These are phyloP conservation scores for Mucor saturninus DNA, from an alignment of 371 early-diverging fungal genomes.

Conservation along the genomic window DNA sequence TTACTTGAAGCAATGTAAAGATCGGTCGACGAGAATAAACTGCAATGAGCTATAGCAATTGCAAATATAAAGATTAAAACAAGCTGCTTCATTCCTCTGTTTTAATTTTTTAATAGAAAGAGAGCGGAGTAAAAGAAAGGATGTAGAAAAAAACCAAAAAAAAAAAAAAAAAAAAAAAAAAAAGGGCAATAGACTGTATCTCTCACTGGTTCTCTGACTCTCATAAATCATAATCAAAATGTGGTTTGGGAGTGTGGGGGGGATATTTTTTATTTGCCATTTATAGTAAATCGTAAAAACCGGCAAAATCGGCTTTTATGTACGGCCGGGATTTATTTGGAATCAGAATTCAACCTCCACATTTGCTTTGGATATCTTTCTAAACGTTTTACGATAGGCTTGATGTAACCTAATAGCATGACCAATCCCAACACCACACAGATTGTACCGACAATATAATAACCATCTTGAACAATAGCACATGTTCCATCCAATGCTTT, in stretches of 20 bases:
- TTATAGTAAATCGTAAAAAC: background rate
- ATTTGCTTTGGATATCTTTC: constrained; percentile 59
- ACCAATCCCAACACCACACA: constrained; percentile 71
- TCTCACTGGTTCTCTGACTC: background rate
- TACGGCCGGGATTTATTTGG: constrained; percentile 3
- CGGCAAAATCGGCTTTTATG: background rate
- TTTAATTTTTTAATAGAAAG: background rate
- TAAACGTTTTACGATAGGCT: constrained; percentile 69
- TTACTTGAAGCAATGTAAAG: constrained; percentile 48
- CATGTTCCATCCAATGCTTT: constrained; percentile 74
- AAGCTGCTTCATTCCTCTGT: constrained; percentile 6
- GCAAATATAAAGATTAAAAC: background rate
- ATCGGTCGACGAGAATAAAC: constrained; percentile 42
- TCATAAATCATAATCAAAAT: background rate
- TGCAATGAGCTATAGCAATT: constrained; percentile 9
- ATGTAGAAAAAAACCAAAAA: background rate
- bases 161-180: background rate
- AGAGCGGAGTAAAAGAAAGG: background rate
- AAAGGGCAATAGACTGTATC: background rate
- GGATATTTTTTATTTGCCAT: background rate
- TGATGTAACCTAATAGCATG: constrained; percentile 66
- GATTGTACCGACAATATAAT: constrained; percentile 76
- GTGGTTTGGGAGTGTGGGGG: background rate
- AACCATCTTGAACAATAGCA: constrained; percentile 77
- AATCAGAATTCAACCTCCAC: constrained; percentile 40